Base-by-base conservation (phyloP, 2,329 filamentous ascomycete genomes). In the Chaetomium globosum region DNA sequence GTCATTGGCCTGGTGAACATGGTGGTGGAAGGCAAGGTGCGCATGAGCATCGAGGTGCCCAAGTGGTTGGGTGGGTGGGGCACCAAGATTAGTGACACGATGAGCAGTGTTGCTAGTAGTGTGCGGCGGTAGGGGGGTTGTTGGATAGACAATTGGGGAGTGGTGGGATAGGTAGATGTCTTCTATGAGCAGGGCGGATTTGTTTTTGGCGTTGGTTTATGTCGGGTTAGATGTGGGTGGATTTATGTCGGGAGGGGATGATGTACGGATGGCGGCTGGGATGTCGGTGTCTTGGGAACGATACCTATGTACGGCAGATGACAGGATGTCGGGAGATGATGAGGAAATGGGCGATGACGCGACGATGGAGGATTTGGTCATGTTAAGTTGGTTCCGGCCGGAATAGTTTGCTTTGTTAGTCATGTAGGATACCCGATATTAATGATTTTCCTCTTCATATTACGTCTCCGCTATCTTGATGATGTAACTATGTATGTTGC, bases 1-100 rank as follows among this genome's bases (percentile, higher is more conserved):
- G 77, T 97, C 65, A 88, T 98, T 73, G 94, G 96, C 74, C 80
- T 89, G 39, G 80, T 99, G 63, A 94, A 96, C 75, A 89, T 88
- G 74, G 82, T 96, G 46, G 92, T 95, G 46, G 94, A 99, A 77
- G 94, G 93, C 0, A 87, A 92, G 71, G 85, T 97, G 21, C 79
- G 83, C 54, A 77, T 87, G 71, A 84, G 78, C 61, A 76, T 87
- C 53, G 85, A 85, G 78, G 76, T 82, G 49, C 83, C 83, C 10
- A 80, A 80, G 72, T 84, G 82, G 77, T 73, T 81, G 26, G 59
- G 79, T 77, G 28, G 67, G 0, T 62, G 59, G 60, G 68, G 69
- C n/a, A 67, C 64, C n/a, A 67, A 62, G 66, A 65, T 72, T 12
- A 71, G 63, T 31, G 69, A 70, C 19, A 67, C 65, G 10, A 66